Conservation (phyloP, 2,329 filamentous ascomycete genomes). For the Tympanopsis confertula region DNA sequence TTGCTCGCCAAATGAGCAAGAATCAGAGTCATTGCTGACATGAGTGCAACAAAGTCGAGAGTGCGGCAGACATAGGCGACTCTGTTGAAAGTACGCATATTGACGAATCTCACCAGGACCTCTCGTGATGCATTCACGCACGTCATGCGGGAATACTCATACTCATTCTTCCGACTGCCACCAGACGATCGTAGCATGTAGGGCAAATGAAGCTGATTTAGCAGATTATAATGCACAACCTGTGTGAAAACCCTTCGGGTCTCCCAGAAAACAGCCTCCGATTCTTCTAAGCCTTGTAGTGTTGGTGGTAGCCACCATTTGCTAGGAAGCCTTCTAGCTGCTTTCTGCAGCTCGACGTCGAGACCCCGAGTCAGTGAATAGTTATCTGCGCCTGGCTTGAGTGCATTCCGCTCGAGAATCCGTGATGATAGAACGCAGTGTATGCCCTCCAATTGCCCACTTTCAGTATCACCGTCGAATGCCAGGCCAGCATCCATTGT, state of each 20-base stretch:
- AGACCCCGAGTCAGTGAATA: constrained; percentile 10
- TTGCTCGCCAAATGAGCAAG: constrained; percentile 23
- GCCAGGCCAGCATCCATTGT: constrained; percentile 6
- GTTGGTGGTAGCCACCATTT: constrained; percentile 13
- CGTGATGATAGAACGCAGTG: constrained; percentile 14
- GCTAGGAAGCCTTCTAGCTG: constrained; percentile 10
- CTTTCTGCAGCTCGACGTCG: constrained; percentile 12
- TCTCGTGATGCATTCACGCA: constrained; percentile 23
- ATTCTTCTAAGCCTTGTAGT: constrained; percentile 6
- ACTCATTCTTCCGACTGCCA: constrained; percentile 2
- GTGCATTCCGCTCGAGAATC: constrained; percentile 19
- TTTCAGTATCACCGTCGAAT: constrained; percentile 7
- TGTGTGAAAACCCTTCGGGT: constrained; percentile 12
- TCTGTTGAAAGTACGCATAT: constrained; percentile 14
- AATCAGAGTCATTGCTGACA: constrained; percentile 21
- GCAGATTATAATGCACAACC: constrained; percentile 17
- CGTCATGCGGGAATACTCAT: constrained; percentile 17
- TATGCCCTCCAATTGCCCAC: constrained; percentile 17
- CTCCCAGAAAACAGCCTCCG: constrained; percentile 10
- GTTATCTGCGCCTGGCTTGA: constrained; percentile 4
- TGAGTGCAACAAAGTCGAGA: constrained; percentile 22
- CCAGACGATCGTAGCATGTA: constrained; percentile 14
- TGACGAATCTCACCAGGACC: constrained; percentile 19
- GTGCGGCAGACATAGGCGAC: constrained; percentile 14
- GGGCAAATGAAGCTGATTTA: constrained; percentile 19